Percentiles rank a stretch among this genome's conserved stretches.
phyloP scores from a whole-genome alignment of 768 basidiomycete species.

The Pleurotus tuoliensis region DNA sequence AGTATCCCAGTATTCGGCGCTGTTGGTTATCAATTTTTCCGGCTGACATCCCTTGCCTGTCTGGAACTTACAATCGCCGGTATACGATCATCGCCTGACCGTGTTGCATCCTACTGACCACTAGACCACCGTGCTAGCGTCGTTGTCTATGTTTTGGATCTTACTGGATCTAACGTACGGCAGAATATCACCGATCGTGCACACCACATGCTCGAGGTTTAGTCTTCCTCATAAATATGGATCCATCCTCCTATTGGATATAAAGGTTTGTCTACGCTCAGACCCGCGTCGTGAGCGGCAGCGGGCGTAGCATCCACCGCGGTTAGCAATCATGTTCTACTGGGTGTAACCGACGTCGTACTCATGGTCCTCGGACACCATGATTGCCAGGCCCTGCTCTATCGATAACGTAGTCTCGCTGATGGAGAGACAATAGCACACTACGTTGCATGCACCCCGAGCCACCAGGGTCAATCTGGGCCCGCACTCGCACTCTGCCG shows the following conservation, averaged over 20 bases:
- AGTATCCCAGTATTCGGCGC: too few species aligned
- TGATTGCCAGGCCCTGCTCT: background rate
- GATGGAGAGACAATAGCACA: background rate
- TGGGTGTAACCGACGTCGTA: background rate
- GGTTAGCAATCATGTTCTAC: background rate
- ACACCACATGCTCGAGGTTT: too few species aligned
- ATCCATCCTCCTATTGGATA: background rate
- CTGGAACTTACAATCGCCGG: too few species aligned
- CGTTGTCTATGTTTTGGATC: too few species aligned
- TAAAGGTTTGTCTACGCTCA: background rate
- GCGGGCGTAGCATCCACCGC: too few species aligned
- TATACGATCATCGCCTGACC: background rate
- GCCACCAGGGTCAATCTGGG: constrained; percentile 2
- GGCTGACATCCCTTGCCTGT: too few species aligned
- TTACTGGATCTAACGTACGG: too few species aligned
- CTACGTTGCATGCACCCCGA: background rate
- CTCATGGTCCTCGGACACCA: background rate
- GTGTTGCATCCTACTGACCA: background rate
- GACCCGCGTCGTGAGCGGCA: too few species aligned
- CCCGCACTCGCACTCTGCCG: background rate
- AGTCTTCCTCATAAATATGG: constrained; percentile 3
- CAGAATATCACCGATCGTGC: too few species aligned
- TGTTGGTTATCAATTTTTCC: too few species aligned
- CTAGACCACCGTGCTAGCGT: background rate
- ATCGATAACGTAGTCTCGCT: constrained; percentile 1